Base-by-base conservation (phyloP, 768 basidiomycete species). In the Podaxis sp. region DNA sequence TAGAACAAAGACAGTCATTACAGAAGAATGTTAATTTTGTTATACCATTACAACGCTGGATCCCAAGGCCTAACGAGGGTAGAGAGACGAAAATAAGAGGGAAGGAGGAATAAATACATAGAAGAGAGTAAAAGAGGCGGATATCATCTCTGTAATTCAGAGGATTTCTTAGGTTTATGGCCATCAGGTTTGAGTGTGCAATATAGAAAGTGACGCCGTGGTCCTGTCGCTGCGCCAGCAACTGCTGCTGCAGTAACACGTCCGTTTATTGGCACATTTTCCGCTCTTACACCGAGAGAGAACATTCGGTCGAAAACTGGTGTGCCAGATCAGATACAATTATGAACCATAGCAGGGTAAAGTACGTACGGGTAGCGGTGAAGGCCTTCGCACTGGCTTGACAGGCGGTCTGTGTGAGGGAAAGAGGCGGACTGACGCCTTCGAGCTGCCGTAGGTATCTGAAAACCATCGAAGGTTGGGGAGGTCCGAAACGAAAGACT, bases 281-380 rank as follows among this genome's bases (percentile, higher is more conserved):
- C 86, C 0, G 87, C 87, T n/a, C 93, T 88, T 8, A 93, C 79
- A 20, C 92, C 92, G 11, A 95, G 80, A 4, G 89, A 91, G 71
- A 94, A 95, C 93, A 94, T 93, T 30, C 92, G 78, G 73, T 94
- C 92, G 70, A 94, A 95, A 12, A 93, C 93, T 95, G 22, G 52
- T 41, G 4, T 2, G 30, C 20, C n/a, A 24, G 24, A 15, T 40
- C 10, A 64, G 36, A 44, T 52, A 66, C n/a, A 37, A 48, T 17
- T 3, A 55, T 33, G 53, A 60, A 36, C 65, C 41, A 56, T 15
- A 38, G 30, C 52, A 36, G 38, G 60, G 22, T 59, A 41, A 55
- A 30, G 38, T 5, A 78, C 87, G 63, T 69, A 95, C 95, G 77
- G 30, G 91, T 92, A 7, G 91, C 92, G 36, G 90, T 87, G 72